Conservation (phyloP, 257 asterid genomes). For the Rauvolfia tetraphylla region DNA sequence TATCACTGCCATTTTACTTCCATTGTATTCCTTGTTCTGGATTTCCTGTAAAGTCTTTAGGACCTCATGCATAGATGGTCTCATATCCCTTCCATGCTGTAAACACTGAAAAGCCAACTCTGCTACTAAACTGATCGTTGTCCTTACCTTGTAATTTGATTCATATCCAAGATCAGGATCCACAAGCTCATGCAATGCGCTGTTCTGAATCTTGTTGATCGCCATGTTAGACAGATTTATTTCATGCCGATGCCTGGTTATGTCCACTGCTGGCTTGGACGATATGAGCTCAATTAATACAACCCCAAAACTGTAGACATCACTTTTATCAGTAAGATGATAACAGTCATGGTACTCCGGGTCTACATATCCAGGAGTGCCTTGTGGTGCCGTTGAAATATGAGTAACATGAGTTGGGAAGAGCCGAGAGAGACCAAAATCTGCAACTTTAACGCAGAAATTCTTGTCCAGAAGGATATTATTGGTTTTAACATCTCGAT, state of each 20-base stretch:
- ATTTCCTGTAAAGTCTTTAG: constrained; percentile 39
- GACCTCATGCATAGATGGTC: constrained; percentile 77
- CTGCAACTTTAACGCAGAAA: constrained; percentile 81
- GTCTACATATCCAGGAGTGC: constrained; percentile 87
- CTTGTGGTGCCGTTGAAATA: constrained; percentile 88
- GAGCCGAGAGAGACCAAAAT: constrained; percentile 69
- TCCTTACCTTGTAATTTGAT: constrained; percentile 31
- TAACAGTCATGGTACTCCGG: constrained; percentile 81
- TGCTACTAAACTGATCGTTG: constrained; percentile 48
- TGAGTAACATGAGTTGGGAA: constrained; percentile 67
- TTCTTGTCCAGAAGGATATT: constrained; percentile 67
- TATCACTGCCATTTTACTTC: constrained; percentile 29
- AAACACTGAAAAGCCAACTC: constrained; percentile 73
- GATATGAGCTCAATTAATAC: constrained; percentile 78
- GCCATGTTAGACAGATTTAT: constrained; percentile 78
- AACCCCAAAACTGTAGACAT: constrained; percentile 82
- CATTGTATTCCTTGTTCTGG: constrained; percentile 30
- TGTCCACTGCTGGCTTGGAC: constrained; percentile 72
- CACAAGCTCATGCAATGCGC: constrained; percentile 55
- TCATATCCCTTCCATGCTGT: constrained; percentile 58
- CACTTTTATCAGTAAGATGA: constrained; percentile 73
- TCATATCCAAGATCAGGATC: constrained; percentile 55
- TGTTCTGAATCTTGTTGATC: constrained; percentile 58
- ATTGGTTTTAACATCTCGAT: constrained; percentile 77
- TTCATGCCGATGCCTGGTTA: constrained; percentile 58